Conservation (phyloP, 2,329 filamentous ascomycete genomes). For the Alternaria hordeiaustralica region DNA sequence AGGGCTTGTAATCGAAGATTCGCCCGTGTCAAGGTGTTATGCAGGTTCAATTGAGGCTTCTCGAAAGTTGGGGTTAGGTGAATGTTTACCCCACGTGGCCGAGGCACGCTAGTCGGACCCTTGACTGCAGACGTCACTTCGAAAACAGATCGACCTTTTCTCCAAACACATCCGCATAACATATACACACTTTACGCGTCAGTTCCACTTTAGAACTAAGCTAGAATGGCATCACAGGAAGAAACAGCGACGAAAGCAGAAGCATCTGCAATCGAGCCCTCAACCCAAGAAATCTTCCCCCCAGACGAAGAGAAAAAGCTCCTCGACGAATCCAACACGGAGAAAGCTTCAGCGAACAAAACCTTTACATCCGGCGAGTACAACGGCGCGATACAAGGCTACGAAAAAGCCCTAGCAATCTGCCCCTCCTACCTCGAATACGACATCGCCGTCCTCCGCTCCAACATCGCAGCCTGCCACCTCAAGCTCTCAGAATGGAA, state of each 20-base stretch:
- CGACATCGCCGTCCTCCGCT: slow-evolving; percentile 83
- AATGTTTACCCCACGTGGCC: slow-evolving; percentile 29
- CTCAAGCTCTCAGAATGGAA: slow-evolving; percentile 87
- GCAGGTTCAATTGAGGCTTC: slow-evolving; percentile 4
- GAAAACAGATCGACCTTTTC: slow-evolving; percentile 24
- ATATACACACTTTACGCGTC: not conserved
- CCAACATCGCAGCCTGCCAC: slow-evolving; percentile 89
- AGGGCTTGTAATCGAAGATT: not conserved
- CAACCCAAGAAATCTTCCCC: slow-evolving; percentile 36
- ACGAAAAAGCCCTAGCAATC: slow-evolving; percentile 77
- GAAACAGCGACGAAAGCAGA: slow-evolving; percentile 7
- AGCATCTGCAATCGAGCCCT: slow-evolving; percentile 3
- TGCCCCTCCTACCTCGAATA: slow-evolving; percentile 88
- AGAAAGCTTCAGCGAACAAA: slow-evolving; percentile 78
- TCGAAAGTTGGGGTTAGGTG: slow-evolving; percentile 11
- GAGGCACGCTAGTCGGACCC: slow-evolving; percentile 20
- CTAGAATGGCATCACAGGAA: slow-evolving; percentile 13
- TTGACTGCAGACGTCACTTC: slow-evolving; percentile 26
- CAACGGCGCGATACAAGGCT: slow-evolving; percentile 78
- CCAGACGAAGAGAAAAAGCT: slow-evolving; percentile 57
- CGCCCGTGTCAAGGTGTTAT: not conserved
- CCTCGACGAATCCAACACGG: slow-evolving; percentile 71
- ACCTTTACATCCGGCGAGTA: slow-evolving; percentile 78
- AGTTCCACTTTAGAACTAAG: not conserved
- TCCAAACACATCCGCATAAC: not conserved